Evolutionary conservation across 345 rosid genomes (phyloP), one percentile per base, ranked within the genome.

Genomic region (Bruguiera gymnorhiza): DNA sequence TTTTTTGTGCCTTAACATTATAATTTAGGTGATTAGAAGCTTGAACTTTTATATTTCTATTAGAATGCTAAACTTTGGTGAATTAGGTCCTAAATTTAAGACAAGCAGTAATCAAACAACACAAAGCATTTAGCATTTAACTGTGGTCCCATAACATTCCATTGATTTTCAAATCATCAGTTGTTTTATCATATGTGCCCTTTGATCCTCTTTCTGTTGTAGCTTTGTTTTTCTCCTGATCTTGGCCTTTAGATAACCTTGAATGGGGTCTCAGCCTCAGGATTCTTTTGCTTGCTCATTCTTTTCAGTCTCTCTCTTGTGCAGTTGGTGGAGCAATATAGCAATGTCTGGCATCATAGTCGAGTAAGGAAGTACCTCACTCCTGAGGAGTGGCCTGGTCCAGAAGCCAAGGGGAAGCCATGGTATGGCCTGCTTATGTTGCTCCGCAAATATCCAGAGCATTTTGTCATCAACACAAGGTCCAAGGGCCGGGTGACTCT

Each of bases 341-440:
- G 89, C 70, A 86, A 67, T 52, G 70, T 86, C 27, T 95, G 97
- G 99, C 99, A 95, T 85, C 98, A 95, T 78, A 76, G 86, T 75
- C 83, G 97, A 64, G 89, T 95, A 31, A 83, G 96, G 83, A 88
- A 87, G 67, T 95, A 92, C 73, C 94, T 95, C 46, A 78, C 86
- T 31, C 80, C 92, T 24, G 99, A 95, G 70, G 98, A 92, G 39
- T 90, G 85, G 83, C 75, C 83, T 27, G 88, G 79, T 74, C 87
- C 97, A 2, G 98, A 92, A 78, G 77, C 96, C 54, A 87, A 87
- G 75, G 92, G 90, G 29, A 91, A 88, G 77, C 97, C 98, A 56
- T 95, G 98, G 97, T 86, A 85, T 55, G 99, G 97, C 58, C 74
- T 92, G 82, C 91, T 95, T 31, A 88, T 82, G 91, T 79, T 95